Base-by-base conservation (phyloP, 139 green algal species). In the Tetradesmus lagerheimii region DNA sequence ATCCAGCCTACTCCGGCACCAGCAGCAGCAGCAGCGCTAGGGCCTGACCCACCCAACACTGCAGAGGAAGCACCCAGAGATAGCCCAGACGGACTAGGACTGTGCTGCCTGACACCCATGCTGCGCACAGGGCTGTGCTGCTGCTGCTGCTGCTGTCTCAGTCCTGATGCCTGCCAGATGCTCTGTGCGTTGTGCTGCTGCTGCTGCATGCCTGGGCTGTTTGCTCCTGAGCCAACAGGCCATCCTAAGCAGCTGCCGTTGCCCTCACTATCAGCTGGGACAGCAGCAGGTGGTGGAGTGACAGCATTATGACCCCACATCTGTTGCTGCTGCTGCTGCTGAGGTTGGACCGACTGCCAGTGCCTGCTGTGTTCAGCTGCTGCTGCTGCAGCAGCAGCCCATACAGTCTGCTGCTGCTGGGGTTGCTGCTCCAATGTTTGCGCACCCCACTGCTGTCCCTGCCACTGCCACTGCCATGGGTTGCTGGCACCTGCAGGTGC, bases 401-500 rank as follows among this genome's bases (percentile, higher is more conserved):
- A 37, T 39, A 38, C 4, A 11, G n/a, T 38, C 29, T 79, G n/a
- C 71, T 38, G 71, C 71, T 79, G 71, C 71, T 79, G 71, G 29
- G 29, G 29, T 39, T 79, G 71, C 71, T 79, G 71, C 71, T 79
- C 31, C n/a, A 41, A n/a, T 20, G 15, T 4, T 29, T 79, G 71
- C 23, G 20, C 25, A 71, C 23, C 57, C 57, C 57, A 35, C 62
- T 80, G 83, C 27, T 64, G 64, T 27, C 64, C 64, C 39, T 78
- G 67, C n/a, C 67, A 37, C 81, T 87, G 81, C 81, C 31, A 77
- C 39, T 74, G 45, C 80, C 80, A 86, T 18, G 80, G 80, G 80
- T 86, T 86, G 37, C 38, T 34, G 79, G 37, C 29, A 12, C 25
- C 41, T 85, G 45, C 16, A 6, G 34, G 27, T 31, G 23, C 8